A percentile compares a stretch with the other conserved stretches of the same genome.
These are phyloP conservation scores for Russula olivacea DNA, from an alignment of 768 basidiomycete species.

Conservation along the genomic window DNA sequence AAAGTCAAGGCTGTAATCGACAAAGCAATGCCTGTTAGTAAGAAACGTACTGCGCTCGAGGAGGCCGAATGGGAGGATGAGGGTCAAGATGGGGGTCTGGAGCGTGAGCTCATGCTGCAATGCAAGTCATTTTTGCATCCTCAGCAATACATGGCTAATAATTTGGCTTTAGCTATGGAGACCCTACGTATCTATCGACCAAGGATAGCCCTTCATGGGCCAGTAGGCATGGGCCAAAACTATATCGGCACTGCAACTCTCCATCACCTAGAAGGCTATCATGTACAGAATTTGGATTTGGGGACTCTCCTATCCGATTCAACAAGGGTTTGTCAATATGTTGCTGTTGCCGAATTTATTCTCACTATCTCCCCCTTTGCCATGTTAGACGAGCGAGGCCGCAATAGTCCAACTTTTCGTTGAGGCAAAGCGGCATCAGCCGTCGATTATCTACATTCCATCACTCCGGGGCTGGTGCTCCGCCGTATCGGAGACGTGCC, in stretches of 20 bases:
- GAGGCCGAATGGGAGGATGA: constrained; percentile 93
- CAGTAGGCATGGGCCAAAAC: constrained; percentile 80
- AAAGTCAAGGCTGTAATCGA: constrained; percentile 66
- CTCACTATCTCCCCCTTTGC: constrained; percentile 5
- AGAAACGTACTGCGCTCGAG: constrained; percentile 79
- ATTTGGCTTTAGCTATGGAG: constrained; percentile 66
- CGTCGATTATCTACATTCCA: constrained; percentile 92
- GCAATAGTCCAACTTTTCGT: constrained; percentile 92
- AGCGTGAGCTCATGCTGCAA: constrained; percentile 83
- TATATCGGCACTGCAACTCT: constrained; percentile 87
- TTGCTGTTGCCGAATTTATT: background rate
- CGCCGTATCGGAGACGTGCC: constrained; percentile 76
- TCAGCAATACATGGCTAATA: constrained; percentile 2
- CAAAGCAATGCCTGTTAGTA: constrained; percentile 71
- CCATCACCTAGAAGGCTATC: constrained; percentile 93
- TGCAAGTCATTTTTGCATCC: constrained; percentile 42
- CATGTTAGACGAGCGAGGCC: constrained; percentile 73
- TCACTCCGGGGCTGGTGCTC: constrained; percentile 81
- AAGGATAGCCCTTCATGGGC: constrained; percentile 75
- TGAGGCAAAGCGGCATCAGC: constrained; percentile 95
- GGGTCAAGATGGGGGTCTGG: constrained; percentile 75
- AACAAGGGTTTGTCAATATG: constrained; percentile 56
- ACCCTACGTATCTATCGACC: constrained; percentile 87
- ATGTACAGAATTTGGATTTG: constrained; percentile 89
- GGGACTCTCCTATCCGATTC: constrained; percentile 86